These are phyloP conservation scores for Cordia subcordata DNA, from an alignment of 257 asterid species.

Conservation along the genomic window DNA sequence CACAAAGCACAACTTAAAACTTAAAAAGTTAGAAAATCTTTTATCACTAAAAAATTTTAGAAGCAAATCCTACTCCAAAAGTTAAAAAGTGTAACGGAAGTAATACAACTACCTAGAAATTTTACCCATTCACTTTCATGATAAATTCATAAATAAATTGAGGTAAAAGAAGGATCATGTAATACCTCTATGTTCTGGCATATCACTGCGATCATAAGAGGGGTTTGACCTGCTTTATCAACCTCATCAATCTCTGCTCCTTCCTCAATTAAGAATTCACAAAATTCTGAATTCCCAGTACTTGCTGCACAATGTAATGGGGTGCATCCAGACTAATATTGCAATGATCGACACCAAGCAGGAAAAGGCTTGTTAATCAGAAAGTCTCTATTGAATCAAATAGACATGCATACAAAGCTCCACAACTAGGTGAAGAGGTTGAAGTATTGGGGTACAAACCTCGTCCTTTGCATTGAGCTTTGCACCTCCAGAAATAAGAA, in stretches of 20 bases:
- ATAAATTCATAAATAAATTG: neutral
- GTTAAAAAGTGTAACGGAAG: too few species aligned
- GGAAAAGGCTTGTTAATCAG: slow-evolving; percentile 5
- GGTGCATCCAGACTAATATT: slow-evolving; percentile 72
- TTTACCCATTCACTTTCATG: too few species aligned
- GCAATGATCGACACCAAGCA: slow-evolving; percentile 11
- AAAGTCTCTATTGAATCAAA: too few species aligned
- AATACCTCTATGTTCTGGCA: slow-evolving; percentile 67
- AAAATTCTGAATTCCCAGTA: slow-evolving; percentile 61
- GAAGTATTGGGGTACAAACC: slow-evolving; percentile 34
- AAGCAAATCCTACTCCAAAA: too few species aligned
- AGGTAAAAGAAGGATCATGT: neutral
- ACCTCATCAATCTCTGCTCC: slow-evolving; percentile 88
- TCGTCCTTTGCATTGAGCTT: slow-evolving; percentile 81
- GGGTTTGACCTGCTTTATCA: slow-evolving; percentile 86
- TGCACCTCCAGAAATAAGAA: slow-evolving; percentile 72
- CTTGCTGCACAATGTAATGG: slow-evolving; percentile 99
- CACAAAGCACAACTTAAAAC: too few species aligned
- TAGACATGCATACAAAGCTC: neutral
- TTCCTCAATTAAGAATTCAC: slow-evolving; percentile 87
- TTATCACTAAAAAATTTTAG: too few species aligned
- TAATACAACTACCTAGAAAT: too few species aligned
- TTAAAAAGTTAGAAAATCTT: too few species aligned
- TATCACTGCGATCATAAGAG: slow-evolving; percentile 87
- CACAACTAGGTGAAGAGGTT: neutral